Evolutionary conservation across 1,284 basidiomycete genomes (phyloP), one percentile per base, ranked within the genome.

Genomic region (Sphaerobolus stellatus): DNA sequence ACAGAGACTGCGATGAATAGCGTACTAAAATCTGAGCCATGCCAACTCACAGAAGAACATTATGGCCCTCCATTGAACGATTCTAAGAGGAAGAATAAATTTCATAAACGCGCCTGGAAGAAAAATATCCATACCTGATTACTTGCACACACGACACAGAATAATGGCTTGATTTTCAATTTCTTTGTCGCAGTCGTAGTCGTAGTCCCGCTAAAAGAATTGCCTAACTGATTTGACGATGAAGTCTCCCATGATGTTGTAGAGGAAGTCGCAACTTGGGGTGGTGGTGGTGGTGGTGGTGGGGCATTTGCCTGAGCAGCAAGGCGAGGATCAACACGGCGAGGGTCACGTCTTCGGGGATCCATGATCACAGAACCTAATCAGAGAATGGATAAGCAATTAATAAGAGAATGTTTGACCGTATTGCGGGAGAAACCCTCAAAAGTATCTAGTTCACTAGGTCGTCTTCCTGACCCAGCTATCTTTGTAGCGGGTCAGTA

Each of bases 51-150:
- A 88, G 75, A 41, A 99, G 74, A 9, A 97, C 92, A 64, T 88
- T 83, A 68, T 99, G 97, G 0, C 94, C 97, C 70, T 98, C 96
- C 97, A 99, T 99, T 1, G 95, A 98, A 31, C 97, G 88, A 69
- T 99, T 99, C 92, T 99, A 70, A 45, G 47, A 33, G 7, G 30
- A 31, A 41, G 52, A 55, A 66, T 53, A 64, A 56, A 50, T 44
- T 34, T 18, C n/a, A 44, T 41, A 48, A 36, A 18, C 46, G 4
- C 58, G 20, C 5, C 20, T 46, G 52, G 56, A 54, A 49, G 30
- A 33, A 36, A 14, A 41, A 24, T 16, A 38, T 27, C 36, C 80
- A 63, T 69, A 92, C 94, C 75, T 98, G 92, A 66, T 99, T 99
- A 67, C 93, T 97, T 9, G 96, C 96, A 68, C 96, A 99, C 27